Evolutionary conservation across 768 basidiomycete genomes (phyloP).

Genomic region (Pilatotrama ljubarskyi): DNA sequence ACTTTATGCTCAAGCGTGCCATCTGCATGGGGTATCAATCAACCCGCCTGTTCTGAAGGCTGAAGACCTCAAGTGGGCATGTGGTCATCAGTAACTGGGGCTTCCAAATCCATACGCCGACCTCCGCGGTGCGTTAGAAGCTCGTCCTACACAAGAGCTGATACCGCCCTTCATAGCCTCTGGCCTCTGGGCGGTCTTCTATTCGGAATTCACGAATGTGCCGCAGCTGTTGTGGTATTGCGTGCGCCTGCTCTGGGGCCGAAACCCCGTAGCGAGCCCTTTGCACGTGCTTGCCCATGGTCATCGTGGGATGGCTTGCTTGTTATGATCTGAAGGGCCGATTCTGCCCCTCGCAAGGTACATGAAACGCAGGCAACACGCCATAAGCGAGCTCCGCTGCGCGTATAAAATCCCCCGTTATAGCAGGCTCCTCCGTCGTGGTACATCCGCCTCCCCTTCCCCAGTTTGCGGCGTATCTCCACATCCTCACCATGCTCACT

Average conservation of each 20-base stretch:
- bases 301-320: constrained; percentile 9
- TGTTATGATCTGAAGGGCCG: background rate
- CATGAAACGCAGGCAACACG: background rate
- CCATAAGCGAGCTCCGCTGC: constrained; percentile 1
- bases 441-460: background rate
- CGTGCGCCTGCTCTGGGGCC: background rate
- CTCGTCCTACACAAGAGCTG: background rate
- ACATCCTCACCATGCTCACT: constrained; percentile 5
- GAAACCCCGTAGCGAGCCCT: background rate
- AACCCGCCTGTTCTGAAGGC: background rate
- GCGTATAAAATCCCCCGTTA: constrained; percentile 1
- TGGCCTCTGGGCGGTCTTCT: background rate
- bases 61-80: background rate
- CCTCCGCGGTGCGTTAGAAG: constrained; percentile 7
- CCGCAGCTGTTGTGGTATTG: background rate
- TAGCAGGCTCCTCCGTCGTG: background rate
- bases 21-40: constrained; percentile 8
- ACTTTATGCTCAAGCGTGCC: background rate
- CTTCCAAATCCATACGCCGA: background rate
- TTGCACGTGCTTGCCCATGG: background rate
- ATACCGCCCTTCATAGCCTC: background rate
- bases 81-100: background rate
- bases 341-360: background rate
- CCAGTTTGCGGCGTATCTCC: background rate
- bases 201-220: background rate